These are phyloP conservation scores for Leucocoprinus sp. DNA, from an alignment of 768 basidiomycete genomes.

Conservation along the genomic window DNA sequence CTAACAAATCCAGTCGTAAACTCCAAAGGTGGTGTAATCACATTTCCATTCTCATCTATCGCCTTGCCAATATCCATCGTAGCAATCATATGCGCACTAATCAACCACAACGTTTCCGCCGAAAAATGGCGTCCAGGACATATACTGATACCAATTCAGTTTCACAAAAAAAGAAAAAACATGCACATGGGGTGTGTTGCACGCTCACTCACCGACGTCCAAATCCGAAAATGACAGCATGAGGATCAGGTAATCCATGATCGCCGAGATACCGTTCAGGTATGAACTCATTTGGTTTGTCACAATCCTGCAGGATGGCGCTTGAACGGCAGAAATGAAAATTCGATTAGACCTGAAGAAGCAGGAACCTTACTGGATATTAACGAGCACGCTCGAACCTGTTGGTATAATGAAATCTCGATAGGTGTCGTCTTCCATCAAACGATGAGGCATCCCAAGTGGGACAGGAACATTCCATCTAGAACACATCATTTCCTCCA, in stretches of 20 bases:
- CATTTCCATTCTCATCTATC: slow-evolving; percentile 33
- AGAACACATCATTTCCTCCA: slow-evolving; percentile 6
- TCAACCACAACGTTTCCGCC: slow-evolving; percentile 37
- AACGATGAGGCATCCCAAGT: slow-evolving; percentile 42
- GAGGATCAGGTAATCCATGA: slow-evolving; percentile 33
- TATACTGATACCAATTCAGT: slow-evolving; percentile 22
- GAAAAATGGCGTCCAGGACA: slow-evolving; percentile 52
- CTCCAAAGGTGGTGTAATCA: slow-evolving; percentile 27
- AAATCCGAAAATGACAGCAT: slow-evolving; percentile 47
- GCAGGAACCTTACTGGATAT: slow-evolving; percentile 30
- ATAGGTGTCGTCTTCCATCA: slow-evolving; percentile 45
- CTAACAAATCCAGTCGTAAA: slow-evolving; percentile 38
- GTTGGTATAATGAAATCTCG: slow-evolving; percentile 36
- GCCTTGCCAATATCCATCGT: slow-evolving; percentile 36
- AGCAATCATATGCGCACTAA: slow-evolving; percentile 35
- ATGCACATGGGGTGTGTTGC: not conserved
- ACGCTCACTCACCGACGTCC: slow-evolving; percentile 42
- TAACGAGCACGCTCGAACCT: slow-evolving; percentile 35
- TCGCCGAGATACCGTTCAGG: slow-evolving; percentile 43
- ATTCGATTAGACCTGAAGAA: not conserved
- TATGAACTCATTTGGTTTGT: slow-evolving; percentile 36
- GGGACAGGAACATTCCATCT: slow-evolving; percentile 45
- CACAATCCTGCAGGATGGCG: slow-evolving; percentile 35
- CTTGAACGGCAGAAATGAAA: slow-evolving; percentile 16
- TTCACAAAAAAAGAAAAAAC: not conserved